A percentile compares a stretch with the other conserved stretches of the same genome.
These are phyloP conservation scores for Fusarium floridanum DNA, from an alignment of 2,329 filamentous ascomycete species.

Conservation along the genomic window DNA sequence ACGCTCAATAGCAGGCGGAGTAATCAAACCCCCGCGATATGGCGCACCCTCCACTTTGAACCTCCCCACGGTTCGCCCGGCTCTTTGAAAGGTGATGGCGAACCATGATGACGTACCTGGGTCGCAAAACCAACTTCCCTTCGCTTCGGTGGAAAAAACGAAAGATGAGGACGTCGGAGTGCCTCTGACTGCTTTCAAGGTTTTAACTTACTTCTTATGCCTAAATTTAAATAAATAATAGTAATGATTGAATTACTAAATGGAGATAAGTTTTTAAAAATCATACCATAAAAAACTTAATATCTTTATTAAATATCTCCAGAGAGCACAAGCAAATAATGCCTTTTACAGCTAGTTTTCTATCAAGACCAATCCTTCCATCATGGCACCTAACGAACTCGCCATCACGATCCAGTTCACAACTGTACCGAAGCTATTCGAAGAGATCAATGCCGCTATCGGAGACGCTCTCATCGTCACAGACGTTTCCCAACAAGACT, in stretches of 20 bases:
- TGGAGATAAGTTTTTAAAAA: not conserved
- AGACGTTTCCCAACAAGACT: not conserved
- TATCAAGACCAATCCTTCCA: not conserved
- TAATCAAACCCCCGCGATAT: slow-evolving; percentile 31
- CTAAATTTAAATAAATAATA: not conserved
- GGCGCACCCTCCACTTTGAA: slow-evolving; percentile 21
- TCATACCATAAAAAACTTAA: not conserved
- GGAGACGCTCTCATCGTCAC: not conserved
- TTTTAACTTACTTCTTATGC: not conserved
- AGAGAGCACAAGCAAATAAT: not conserved
- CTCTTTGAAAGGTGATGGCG: slow-evolving; percentile 21
- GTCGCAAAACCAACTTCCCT: not conserved
- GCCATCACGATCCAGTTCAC: not conserved
- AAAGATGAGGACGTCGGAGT: too few relatives aligned
- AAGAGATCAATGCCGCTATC: not conserved
- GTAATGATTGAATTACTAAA: not conserved
- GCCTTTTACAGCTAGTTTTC: not conserved
- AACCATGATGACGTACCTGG: slow-evolving; percentile 34
- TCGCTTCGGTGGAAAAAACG: not conserved
- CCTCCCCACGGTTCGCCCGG: slow-evolving; percentile 31
- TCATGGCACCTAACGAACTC: not conserved
- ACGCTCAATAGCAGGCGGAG: slow-evolving; percentile 25
- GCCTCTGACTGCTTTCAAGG: not conserved
- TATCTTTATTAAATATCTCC: not conserved
- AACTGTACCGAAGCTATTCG: not conserved